phyloP scores from a whole-genome alignment of 345 rosid genomes.

The Brassica nigra region DNA sequence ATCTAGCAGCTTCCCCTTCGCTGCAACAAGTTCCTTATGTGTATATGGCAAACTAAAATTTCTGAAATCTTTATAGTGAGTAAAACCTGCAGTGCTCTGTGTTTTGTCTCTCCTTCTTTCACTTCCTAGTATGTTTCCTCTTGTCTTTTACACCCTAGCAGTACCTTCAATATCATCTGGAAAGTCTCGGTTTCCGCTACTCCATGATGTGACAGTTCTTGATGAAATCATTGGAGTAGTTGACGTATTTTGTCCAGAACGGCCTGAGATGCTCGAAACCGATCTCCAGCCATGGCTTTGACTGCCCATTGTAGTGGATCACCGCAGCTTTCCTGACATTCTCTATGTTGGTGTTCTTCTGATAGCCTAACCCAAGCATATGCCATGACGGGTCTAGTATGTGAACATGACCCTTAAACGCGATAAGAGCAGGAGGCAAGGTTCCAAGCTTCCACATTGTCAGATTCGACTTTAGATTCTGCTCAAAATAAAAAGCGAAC shows the following conservation, averaged over 20 bases:
- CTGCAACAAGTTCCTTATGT: slow-evolving; percentile 35
- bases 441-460: slow-evolving; percentile 99
- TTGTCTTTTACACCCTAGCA: slow-evolving; percentile 38
- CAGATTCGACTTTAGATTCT: slow-evolving; percentile 90
- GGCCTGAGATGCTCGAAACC: slow-evolving; percentile 98
- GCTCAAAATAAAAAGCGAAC: slow-evolving; percentile 30
- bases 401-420: slow-evolving; percentile 84
- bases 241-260: slow-evolving; percentile 90
- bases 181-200: slow-evolving; percentile 46
- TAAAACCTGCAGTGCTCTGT: slow-evolving; percentile 19
- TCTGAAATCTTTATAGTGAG: slow-evolving; percentile 13
- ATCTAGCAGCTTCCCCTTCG: slow-evolving; percentile 30
- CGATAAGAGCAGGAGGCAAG: slow-evolving; percentile 95
- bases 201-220: slow-evolving; percentile 94
- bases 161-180: slow-evolving; percentile 29
- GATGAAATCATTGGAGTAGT: slow-evolving; percentile 86
- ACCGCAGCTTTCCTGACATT: slow-evolving; percentile 81
- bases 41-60: slow-evolving; percentile 33
- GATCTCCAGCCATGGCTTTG: slow-evolving; percentile 95
- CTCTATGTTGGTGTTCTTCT: slow-evolving; percentile 67
- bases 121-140: slow-evolving; percentile 37
- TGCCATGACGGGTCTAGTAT: slow-evolving; percentile 93
- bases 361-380: slow-evolving; percentile 97
- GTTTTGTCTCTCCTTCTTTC: slow-evolving; percentile 23
- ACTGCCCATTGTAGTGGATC: slow-evolving; percentile 94